phyloP scores from a whole-genome alignment of 306 rosid genomes.

The Ormosia emarginata region DNA sequence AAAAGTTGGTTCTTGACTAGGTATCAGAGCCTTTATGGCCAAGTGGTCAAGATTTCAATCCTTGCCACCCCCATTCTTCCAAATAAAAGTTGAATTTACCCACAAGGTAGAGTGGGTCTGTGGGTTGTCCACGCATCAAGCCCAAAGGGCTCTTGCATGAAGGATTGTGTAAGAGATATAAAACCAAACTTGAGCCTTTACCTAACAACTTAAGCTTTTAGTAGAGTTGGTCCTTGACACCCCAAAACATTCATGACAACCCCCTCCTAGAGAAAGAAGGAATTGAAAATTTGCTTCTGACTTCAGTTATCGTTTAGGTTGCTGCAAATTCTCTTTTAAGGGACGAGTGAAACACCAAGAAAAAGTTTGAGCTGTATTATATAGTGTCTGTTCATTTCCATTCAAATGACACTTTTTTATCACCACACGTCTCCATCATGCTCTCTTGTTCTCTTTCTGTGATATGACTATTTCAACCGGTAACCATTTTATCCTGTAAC shows the following conservation, averaged over 20 bases:
- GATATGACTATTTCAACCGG: background rate
- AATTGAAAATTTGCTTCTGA: background rate
- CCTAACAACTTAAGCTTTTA: background rate
- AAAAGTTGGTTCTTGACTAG: background rate
- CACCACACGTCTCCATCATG: background rate
- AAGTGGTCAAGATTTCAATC: background rate
- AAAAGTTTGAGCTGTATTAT: background rate
- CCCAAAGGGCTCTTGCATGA: background rate
- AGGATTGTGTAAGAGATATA: background rate
- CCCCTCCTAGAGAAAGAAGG: background rate
- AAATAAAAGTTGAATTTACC: background rate
- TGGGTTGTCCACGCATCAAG: background rate
- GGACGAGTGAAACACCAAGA: background rate
- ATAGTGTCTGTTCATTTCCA: background rate
- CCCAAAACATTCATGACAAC: background rate
- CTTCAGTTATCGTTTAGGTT: background rate
- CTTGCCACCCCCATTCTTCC: background rate
- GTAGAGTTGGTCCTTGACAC: background rate
- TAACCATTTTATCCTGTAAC: background rate
- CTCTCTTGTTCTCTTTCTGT: background rate
- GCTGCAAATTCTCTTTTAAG: background rate
- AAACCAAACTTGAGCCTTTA: background rate
- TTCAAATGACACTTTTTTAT: background rate
- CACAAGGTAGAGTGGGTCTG: background rate
- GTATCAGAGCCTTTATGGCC: background rate